phyloP scores from a whole-genome alignment of 1,284 basidiomycete genomes.

The Ganoderma meredithae region DNA sequence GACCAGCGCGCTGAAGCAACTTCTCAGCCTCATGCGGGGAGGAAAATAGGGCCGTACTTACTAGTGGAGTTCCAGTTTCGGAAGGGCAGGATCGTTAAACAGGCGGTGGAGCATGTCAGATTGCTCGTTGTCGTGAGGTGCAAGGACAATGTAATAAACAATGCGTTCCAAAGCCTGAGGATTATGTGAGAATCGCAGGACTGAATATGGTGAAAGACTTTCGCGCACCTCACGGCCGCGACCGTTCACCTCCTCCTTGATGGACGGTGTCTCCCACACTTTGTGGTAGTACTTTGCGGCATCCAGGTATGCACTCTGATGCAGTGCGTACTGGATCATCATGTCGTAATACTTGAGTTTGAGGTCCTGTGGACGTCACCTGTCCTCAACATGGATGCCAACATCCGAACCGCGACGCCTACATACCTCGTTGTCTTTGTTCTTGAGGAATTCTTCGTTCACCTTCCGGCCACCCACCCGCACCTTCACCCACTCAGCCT shows the following conservation, averaged over 20 bases:
- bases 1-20: conserved; percentile 79
- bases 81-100: conserved; percentile 78
- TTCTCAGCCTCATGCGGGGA: conserved; percentile 17
- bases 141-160: conserved; percentile 93
- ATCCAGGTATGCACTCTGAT: conserved; percentile 88
- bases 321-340: conserved; percentile 94
- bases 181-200: conserved; percentile 20
- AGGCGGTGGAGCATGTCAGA: conserved; percentile 95
- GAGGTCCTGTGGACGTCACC: conserved; percentile 72
- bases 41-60: conserved; percentile 50
- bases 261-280: conserved; percentile 94
- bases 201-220: not conserved
- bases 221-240: conserved; percentile 77
- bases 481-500: conserved; percentile 91
- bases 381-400: not conserved
- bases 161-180: conserved; percentile 89
- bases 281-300: conserved; percentile 96
- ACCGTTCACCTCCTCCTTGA: conserved; percentile 81
- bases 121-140: conserved; percentile 97
- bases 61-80: conserved; percentile 88
- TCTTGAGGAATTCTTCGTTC: conserved; percentile 93
- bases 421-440: conserved; percentile 86
- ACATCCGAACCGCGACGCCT: not conserved
- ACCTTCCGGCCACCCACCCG: conserved; percentile 94
- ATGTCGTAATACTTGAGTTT: conserved; percentile 97